These are phyloP conservation scores for Pseudogymnoascus sp. DNA, from an alignment of 2,329 filamentous ascomycete species.

Conservation along the genomic window DNA sequence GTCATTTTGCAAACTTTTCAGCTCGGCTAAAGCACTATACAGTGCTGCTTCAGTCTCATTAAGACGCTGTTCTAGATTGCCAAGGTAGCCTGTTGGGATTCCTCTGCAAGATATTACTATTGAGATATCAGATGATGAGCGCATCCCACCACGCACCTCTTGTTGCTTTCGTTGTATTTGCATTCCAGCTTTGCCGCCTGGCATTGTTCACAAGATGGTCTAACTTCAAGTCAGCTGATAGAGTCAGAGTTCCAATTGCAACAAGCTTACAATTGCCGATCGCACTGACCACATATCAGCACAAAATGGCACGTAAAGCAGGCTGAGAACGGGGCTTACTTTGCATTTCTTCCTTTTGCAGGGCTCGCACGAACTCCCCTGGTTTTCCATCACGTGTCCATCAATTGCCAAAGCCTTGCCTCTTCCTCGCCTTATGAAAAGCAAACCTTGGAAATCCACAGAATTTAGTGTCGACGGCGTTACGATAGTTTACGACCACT, in stretches of 20 bases:
- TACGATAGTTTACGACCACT: background rate
- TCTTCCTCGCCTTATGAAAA: background rate
- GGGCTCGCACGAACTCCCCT: constrained; percentile 28
- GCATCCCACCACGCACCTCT: constrained; percentile 18
- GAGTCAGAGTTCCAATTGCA: constrained; percentile 16
- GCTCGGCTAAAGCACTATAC: constrained; percentile 17
- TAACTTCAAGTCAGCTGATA: constrained; percentile 9
- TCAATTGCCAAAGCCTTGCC: background rate
- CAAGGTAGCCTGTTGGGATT: constrained; percentile 33
- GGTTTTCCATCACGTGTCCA: constrained; percentile 5
- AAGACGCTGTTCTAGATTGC: constrained; percentile 32
- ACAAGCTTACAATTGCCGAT: background rate
- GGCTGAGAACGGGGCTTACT: constrained; percentile 21
- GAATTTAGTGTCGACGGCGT: background rate
- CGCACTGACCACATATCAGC: background rate
- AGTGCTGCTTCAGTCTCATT: constrained; percentile 25
- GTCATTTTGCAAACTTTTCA: background rate
- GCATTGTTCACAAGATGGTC: background rate
- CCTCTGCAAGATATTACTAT: constrained; percentile 20
- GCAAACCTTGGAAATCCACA: background rate
- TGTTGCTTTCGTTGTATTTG: background rate
- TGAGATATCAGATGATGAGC: background rate
- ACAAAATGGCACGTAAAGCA: constrained; percentile 14
- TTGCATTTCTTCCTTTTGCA: constrained; percentile 30
- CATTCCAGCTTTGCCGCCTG: background rate